Percentiles rank a stretch among this genome's conserved stretches.
These are phyloP conservation scores for Nidula niveotomentosa DNA, from an alignment of 1,284 basidiomycete species.

Conservation along the genomic window DNA sequence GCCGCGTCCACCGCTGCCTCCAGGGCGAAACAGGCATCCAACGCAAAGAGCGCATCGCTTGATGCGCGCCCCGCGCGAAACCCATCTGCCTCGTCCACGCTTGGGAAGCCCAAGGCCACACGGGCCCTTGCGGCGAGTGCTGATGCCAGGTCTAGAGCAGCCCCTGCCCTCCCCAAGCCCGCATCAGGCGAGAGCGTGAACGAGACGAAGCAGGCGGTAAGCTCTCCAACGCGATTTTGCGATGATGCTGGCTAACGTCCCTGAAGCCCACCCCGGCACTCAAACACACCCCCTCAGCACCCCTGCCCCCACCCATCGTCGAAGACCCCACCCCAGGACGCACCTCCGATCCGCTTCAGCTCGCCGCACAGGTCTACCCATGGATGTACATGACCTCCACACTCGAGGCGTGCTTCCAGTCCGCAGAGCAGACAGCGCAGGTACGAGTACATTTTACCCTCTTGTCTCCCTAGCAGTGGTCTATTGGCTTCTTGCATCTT, in stretches of 20 bases:
- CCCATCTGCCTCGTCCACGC: neutral
- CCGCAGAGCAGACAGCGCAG: slow-evolving; percentile 30
- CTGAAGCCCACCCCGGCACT: too few species aligned
- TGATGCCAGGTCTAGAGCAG: neutral
- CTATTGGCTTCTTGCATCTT: too few species aligned
- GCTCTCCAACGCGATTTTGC: too few species aligned
- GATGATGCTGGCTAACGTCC: too few species aligned
- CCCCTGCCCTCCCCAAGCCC: too few species aligned
- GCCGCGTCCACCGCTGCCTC: slow-evolving; percentile 10
- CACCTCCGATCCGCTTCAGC: slow-evolving; percentile 34
- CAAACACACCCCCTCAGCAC: too few species aligned
- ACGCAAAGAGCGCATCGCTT: neutral
- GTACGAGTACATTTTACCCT: slow-evolving; percentile 12
- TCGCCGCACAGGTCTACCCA: slow-evolving; percentile 44
- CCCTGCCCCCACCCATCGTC: slow-evolving; percentile 3
- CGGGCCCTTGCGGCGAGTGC: neutral
- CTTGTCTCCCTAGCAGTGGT: neutral
- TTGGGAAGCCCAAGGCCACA: neutral
- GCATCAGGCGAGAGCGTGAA: too few species aligned
- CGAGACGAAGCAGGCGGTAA: too few species aligned
- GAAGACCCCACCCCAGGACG: slow-evolving; percentile 13
- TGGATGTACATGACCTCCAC: slow-evolving; percentile 52
- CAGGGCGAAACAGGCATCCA: slow-evolving; percentile 9
- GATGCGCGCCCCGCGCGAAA: neutral
- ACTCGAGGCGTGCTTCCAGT: slow-evolving; percentile 43